A percentile compares a stretch with the other conserved stretches of the same genome.
These are phyloP conservation scores for Exophiala sp. DNA, from an alignment of 2,329 filamentous ascomycete species.

Conservation along the genomic window DNA sequence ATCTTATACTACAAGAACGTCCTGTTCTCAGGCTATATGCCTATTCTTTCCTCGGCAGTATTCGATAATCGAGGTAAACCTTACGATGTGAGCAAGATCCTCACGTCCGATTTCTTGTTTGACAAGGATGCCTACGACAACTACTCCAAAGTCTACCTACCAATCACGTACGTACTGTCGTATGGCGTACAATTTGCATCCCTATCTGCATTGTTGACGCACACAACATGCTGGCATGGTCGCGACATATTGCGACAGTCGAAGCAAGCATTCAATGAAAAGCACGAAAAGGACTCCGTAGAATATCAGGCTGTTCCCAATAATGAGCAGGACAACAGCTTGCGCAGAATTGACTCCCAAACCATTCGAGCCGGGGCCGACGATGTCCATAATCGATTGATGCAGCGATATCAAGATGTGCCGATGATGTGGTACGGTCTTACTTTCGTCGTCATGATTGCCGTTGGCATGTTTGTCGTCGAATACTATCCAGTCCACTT, in stretches of 20 bases:
- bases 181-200: conserved; percentile 85
- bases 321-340: conserved; percentile 9
- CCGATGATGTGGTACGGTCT: conserved; percentile 76
- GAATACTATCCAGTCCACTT: conserved; percentile 80
- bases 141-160: conserved; percentile 82
- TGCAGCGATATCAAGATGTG: conserved; percentile 77
- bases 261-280: conserved; percentile 64
- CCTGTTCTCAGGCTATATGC: conserved; percentile 79
- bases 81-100: conserved; percentile 76
- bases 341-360: conserved; percentile 13
- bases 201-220: conserved; percentile 72
- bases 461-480: conserved; percentile 76
- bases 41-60: conserved; percentile 77
- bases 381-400: conserved; percentile 79
- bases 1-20: conserved; percentile 77
- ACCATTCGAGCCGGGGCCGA: conserved; percentile 51
- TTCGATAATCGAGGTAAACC: conserved; percentile 79
- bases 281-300: conserved; percentile 51
- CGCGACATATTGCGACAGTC: conserved; percentile 76
- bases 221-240: conserved; percentile 81
- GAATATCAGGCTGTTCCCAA: conserved; percentile 53
- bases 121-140: conserved; percentile 70
- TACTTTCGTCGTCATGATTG: conserved; percentile 72
- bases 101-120: conserved; percentile 74
- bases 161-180: conserved; percentile 82